phyloP scores from a whole-genome alignment of 768 basidiomycete genomes.

The Podaxis carcinomalis region DNA sequence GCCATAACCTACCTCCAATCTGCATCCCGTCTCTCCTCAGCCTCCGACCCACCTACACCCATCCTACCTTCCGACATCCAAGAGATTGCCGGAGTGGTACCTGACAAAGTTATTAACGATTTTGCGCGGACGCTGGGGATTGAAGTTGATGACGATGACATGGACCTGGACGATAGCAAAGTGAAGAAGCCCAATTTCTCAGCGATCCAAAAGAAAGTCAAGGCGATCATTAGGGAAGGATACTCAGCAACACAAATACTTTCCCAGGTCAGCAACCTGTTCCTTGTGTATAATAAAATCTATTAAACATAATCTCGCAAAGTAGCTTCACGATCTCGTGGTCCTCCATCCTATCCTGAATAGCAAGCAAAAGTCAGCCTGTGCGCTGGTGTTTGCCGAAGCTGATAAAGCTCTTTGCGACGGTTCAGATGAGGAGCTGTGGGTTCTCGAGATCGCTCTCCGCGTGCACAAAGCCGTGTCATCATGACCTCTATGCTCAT shows the following conservation, averaged over 20 bases:
- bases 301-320: background rate
- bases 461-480: slow-evolving; percentile 65
- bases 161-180: slow-evolving; percentile 45
- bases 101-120: slow-evolving; percentile 60
- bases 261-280: slow-evolving; percentile 59
- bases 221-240: slow-evolving; percentile 76
- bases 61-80: slow-evolving; percentile 82
- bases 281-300: background rate
- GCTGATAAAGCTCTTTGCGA: slow-evolving; percentile 96
- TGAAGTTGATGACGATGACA: slow-evolving; percentile 42
- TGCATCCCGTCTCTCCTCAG: slow-evolving; percentile 80
- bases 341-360: slow-evolving; percentile 79
- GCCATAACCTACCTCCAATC: slow-evolving; percentile 98
- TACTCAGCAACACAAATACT: slow-evolving; percentile 91
- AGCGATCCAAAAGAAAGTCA: slow-evolving; percentile 66
- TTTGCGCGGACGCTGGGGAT: slow-evolving; percentile 75
- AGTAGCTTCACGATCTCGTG: slow-evolving; percentile 86
- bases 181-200: slow-evolving; percentile 41
- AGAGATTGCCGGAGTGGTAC: slow-evolving; percentile 96
- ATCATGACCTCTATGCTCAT: slow-evolving; percentile 12
- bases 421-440: slow-evolving; percentile 95
- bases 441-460: slow-evolving; percentile 87
- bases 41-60: slow-evolving; percentile 64
- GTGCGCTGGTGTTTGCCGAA: slow-evolving; percentile 85
- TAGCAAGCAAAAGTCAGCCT: slow-evolving; percentile 73